These are phyloP conservation scores for Stagonosporopsis rhizophila DNA, from an alignment of 2,329 filamentous ascomycete species.

Conservation along the genomic window DNA sequence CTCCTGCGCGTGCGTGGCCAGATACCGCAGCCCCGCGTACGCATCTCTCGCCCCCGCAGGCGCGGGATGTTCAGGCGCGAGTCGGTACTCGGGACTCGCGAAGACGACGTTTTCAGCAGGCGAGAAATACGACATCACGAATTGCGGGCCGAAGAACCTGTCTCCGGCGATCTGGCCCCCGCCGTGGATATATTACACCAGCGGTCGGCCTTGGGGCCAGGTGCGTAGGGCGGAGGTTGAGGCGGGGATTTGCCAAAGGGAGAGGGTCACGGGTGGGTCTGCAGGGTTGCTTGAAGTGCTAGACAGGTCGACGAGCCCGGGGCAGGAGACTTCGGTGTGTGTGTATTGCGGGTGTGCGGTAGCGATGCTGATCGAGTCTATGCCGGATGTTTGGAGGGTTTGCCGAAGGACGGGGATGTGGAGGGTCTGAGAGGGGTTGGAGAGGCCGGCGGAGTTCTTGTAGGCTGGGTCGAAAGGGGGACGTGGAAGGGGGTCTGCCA, in stretches of 20 bases:
- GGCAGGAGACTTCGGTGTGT: not conserved
- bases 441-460: not conserved
- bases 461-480: constrained; percentile 9
- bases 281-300: no score
- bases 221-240: not conserved
- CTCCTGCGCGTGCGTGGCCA: constrained; percentile 44
- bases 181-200: constrained; percentile 48
- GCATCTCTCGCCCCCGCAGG: constrained; percentile 49
- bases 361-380: not conserved
- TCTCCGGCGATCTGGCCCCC: constrained; percentile 51
- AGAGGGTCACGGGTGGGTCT: not conserved
- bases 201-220: constrained; percentile 1
- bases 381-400: not conserved
- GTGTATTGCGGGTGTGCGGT: not conserved
- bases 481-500: not conserved
- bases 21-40: constrained; percentile 32
- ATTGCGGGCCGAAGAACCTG: constrained; percentile 33
- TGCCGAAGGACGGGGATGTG: not conserved
- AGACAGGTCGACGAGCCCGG: not conserved
- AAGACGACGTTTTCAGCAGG: constrained; percentile 25
- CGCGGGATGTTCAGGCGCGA: constrained; percentile 53
- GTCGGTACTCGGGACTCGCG: constrained; percentile 50
- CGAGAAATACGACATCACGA: constrained; percentile 34
- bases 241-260: not conserved
- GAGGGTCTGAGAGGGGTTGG: not conserved